Evolutionary conservation across 2,329 filamentous ascomycete genomes (phyloP).

Genomic region (Talaromyces sp.): DNA sequence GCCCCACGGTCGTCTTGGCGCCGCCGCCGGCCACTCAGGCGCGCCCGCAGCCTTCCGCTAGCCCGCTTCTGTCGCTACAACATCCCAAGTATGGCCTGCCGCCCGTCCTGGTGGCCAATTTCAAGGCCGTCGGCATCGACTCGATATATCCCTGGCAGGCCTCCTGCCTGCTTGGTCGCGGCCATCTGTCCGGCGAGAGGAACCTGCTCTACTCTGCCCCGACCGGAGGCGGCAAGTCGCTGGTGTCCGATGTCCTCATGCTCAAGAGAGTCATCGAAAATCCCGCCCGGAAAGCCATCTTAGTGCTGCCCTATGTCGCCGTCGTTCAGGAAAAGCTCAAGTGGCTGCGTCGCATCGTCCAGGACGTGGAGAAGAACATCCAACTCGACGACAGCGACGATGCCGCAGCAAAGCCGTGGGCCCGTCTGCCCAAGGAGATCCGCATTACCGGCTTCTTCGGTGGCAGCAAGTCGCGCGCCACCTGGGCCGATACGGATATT

Average conservation of each 20-base stretch:
- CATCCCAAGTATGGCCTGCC: conserved; percentile 62
- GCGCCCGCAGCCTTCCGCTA: conserved; percentile 11
- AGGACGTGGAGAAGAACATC: conserved; percentile 47
- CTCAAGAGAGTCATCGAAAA: conserved; percentile 63
- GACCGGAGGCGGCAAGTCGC: conserved; percentile 71
- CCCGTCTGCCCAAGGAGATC: conserved; percentile 53
- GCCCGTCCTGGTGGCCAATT: conserved; percentile 55
- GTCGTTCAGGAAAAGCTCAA: conserved; percentile 74
- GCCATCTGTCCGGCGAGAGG: conserved; percentile 58
- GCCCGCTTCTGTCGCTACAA: conserved; percentile 52
- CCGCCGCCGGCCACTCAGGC: not conserved
- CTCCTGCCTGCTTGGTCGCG: conserved; percentile 63
- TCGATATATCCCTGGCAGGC: conserved; percentile 77
- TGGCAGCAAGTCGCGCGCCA: conserved; percentile 61
- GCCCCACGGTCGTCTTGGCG: not conserved
- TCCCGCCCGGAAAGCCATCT: conserved; percentile 60
- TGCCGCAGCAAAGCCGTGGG: conserved; percentile 31
- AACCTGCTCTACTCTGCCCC: conserved; percentile 77
- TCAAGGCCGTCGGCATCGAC: conserved; percentile 61
- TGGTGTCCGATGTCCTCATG: conserved; percentile 69
- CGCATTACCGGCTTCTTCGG: conserved; percentile 70
- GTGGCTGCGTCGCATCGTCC: conserved; percentile 64
- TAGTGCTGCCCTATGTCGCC: conserved; percentile 72
- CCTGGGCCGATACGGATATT: conserved; percentile 71
- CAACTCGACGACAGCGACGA: conserved; percentile 22